A percentile compares a stretch with the other conserved stretches of the same genome.
Evolutionary conservation across 352 stramenopile species (phyloP).

Genomic region (Globisporangium alternatum): DNA sequence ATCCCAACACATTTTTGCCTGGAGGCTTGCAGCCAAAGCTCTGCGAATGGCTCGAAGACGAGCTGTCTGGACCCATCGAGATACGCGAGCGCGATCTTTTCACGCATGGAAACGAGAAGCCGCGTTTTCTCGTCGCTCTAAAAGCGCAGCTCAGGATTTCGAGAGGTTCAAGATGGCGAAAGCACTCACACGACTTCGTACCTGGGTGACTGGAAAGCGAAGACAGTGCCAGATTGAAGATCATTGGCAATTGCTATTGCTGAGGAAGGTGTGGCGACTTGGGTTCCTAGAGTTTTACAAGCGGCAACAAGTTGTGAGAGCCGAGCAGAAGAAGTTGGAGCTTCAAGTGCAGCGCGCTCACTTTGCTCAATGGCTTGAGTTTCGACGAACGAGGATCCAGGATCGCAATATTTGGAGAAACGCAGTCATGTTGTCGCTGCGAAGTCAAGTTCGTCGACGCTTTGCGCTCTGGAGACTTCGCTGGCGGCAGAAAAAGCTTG

Average conservation of each 20-base stretch:
- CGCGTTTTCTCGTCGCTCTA: not conserved
- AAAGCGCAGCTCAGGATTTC: not conserved
- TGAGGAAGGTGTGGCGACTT: slow-evolving; percentile 7
- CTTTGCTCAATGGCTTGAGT: not conserved
- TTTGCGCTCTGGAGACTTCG: slow-evolving; percentile 23
- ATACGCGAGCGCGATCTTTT: slow-evolving; percentile 5
- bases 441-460: slow-evolving; percentile 12
- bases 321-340: not conserved
- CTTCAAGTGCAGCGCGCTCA: not conserved
- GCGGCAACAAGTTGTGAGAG: not conserved
- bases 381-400: not conserved
- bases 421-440: not conserved
- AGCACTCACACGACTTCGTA: slow-evolving; percentile 1
- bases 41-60: slow-evolving; percentile 16
- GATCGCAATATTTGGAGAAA: not conserved
- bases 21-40: slow-evolving; percentile 19
- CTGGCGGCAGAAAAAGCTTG: slow-evolving; percentile 4
- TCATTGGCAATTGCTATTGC: not conserved
- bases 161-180: not conserved
- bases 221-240: not conserved
- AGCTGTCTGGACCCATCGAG: not conserved
- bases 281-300: slow-evolving; percentile 12
- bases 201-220: not conserved
- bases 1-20: slow-evolving; percentile 23
- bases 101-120: slow-evolving; percentile 1